phyloP scores from a whole-genome alignment of 805 yeast species.

The Maudiozyma bulderi region DNA sequence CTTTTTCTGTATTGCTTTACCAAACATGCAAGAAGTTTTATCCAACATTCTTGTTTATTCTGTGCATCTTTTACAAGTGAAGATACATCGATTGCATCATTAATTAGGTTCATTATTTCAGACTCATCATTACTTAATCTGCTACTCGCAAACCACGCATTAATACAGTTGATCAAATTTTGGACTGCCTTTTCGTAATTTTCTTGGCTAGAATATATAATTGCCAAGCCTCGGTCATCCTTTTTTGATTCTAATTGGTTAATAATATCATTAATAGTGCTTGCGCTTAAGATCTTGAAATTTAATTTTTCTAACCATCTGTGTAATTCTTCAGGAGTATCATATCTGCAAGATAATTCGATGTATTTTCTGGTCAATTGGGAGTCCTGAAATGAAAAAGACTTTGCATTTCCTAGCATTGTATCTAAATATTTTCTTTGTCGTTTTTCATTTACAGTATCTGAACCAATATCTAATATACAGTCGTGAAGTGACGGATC shows the following conservation, averaged over 20 bases:
- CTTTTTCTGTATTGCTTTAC: slow-evolving; percentile 6
- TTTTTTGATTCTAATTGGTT: slow-evolving; percentile 5
- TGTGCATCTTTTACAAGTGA: slow-evolving; percentile 1
- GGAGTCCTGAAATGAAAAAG: background rate
- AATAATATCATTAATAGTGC: slow-evolving; percentile 6
- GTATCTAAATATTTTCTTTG: slow-evolving; percentile 15
- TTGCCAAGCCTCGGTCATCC: slow-evolving; percentile 14
- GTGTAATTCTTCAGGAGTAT: slow-evolving; percentile 5
- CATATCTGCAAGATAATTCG: slow-evolving; percentile 11
- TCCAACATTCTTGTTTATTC: slow-evolving; percentile 15
- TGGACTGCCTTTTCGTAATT: slow-evolving; percentile 13
- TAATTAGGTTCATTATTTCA: slow-evolving; percentile 5
- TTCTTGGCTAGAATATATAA: slow-evolving; percentile 11
- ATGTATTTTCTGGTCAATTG: slow-evolving; percentile 11
- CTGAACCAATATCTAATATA: slow-evolving; percentile 3
- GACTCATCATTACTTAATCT: slow-evolving; percentile 1
- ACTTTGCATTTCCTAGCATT: slow-evolving; percentile 3
- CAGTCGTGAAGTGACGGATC: slow-evolving; percentile 16
- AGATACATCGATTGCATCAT: slow-evolving; percentile 11
- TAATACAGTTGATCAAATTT: slow-evolving; percentile 11
- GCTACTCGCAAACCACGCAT: slow-evolving; percentile 8
- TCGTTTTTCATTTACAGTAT: background rate
- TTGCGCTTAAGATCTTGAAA: slow-evolving; percentile 8
- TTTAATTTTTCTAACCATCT: slow-evolving; percentile 12
- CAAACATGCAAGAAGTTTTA: slow-evolving; percentile 15